phyloP scores from a whole-genome alignment of 2,329 filamentous ascomycete genomes.

The Rhynchosporium secalis region DNA sequence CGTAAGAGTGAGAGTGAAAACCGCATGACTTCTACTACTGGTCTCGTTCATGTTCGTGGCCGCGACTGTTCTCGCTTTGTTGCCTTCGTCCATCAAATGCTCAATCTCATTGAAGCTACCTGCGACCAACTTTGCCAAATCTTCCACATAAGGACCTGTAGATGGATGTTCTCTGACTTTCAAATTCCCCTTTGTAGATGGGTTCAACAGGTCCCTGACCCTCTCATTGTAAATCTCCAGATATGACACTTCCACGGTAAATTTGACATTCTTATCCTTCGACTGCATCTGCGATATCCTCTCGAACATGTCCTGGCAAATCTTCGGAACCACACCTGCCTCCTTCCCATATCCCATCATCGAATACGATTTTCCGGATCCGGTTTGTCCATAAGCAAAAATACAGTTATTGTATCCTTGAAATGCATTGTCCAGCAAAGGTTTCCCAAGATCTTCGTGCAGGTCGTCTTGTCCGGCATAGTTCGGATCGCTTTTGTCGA shows the following conservation, averaged over 20 bases:
- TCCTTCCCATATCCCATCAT: constrained; percentile 99
- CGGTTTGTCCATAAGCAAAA: constrained; percentile 97
- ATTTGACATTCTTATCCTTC: constrained; percentile 71
- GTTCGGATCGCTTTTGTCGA: constrained; percentile 75
- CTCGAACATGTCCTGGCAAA: constrained; percentile 97
- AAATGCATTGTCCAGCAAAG: constrained; percentile 95
- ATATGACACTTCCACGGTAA: constrained; percentile 97
- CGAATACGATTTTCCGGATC: constrained; percentile 97
- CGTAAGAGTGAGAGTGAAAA: constrained; percentile 93
- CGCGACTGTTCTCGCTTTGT: constrained; percentile 96
- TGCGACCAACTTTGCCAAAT: constrained; percentile 92
- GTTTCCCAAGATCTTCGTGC: constrained; percentile 83
- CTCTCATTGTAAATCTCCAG: constrained; percentile 99
- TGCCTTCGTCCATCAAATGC: constrained; percentile 97
- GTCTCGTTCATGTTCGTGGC: constrained; percentile 99
- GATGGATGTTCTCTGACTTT: constrained; percentile 98
- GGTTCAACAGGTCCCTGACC: constrained; percentile 92
- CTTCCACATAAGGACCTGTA: constrained; percentile 96
- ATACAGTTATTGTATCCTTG: constrained; percentile 99
- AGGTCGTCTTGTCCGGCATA: constrained; percentile 91
- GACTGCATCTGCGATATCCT: constrained; percentile 70
- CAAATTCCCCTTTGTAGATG: constrained; percentile 90
- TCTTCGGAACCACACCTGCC: constrained; percentile 91
- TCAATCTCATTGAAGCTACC: constrained; percentile 94
- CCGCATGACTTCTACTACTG: constrained; percentile 94